phyloP scores from a whole-genome alignment of 2,329 filamentous ascomycete species.

The Colletotrichum sp. region DNA sequence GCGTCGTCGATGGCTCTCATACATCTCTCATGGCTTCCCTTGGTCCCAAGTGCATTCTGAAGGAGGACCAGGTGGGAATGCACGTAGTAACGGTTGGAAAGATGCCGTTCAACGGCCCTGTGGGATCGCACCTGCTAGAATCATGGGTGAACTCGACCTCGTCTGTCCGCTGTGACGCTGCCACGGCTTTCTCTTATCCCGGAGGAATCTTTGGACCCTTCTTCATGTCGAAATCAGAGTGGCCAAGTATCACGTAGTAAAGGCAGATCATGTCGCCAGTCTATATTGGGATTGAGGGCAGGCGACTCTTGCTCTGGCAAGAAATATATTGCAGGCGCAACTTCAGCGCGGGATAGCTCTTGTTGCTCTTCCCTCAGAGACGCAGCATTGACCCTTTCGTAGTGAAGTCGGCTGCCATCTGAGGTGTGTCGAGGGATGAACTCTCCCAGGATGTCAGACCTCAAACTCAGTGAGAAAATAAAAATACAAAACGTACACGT shows the following conservation, averaged over 20 bases:
- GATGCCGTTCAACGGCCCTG: neutral
- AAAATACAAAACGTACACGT: neutral
- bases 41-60: neutral
- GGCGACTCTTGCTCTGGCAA: rapidly evolving
- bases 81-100: neutral
- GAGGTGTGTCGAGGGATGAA: neutral
- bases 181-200: rapidly evolving
- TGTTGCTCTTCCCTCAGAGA: rapidly evolving
- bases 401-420: neutral
- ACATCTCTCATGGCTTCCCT: neutral
- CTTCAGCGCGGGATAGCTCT: neutral
- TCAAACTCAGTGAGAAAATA: rapidly evolving
- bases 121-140: neutral
- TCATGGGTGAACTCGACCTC: rapidly evolving
- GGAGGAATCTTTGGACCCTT: no score
- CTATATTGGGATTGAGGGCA: rapidly evolving
- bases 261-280: neutral
- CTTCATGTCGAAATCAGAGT: neutral
- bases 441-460: neutral
- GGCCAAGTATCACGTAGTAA: rapidly evolving
- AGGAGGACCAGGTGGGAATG: no score
- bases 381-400: neutral
- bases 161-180: rapidly evolving
- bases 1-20: neutral
- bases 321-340: neutral